Evolutionary conservation across 2,329 filamentous ascomycete genomes (phyloP).

Genomic region (Rachicladosporium sp.): DNA sequence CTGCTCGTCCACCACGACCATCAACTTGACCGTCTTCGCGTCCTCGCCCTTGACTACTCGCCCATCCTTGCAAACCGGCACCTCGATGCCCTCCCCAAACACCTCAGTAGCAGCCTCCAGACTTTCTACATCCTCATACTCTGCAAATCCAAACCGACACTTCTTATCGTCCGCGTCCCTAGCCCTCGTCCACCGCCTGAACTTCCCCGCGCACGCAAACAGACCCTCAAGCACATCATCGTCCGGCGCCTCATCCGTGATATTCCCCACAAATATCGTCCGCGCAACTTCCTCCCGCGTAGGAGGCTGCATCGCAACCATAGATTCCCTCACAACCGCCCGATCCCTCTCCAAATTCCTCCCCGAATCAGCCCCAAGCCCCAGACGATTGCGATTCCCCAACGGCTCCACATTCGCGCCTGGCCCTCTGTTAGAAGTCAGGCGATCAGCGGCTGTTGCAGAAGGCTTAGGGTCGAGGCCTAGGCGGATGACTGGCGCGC

Average conservation of each 20-base stretch:
- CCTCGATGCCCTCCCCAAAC: slow-evolving; percentile 66
- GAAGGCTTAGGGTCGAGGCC: slow-evolving; percentile 52
- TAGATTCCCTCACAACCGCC: slow-evolving; percentile 19
- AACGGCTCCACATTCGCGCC: slow-evolving; percentile 28
- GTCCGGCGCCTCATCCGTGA: slow-evolving; percentile 64
- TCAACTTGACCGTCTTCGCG: slow-evolving; percentile 18
- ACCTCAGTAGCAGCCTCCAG: slow-evolving; percentile 75
- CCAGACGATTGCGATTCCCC: slow-evolving; percentile 41
- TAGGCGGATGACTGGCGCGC: slow-evolving; percentile 86
- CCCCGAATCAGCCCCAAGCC: slow-evolving; percentile 40
- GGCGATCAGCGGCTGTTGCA: slow-evolving; percentile 14
- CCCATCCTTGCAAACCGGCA: slow-evolving; percentile 56
- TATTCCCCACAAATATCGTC: slow-evolving; percentile 79
- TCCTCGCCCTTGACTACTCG: slow-evolving; percentile 28
- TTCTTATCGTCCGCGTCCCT: slow-evolving; percentile 68
- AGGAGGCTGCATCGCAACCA: slow-evolving; percentile 53
- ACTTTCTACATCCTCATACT: slow-evolving; percentile 85
- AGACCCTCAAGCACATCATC: slow-evolving; percentile 72
- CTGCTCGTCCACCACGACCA: slow-evolving; percentile 63
- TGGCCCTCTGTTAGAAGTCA: slow-evolving; percentile 7
- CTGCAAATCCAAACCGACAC: slow-evolving; percentile 84
- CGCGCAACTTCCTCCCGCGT: slow-evolving; percentile 82
- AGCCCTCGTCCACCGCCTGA: slow-evolving; percentile 76
- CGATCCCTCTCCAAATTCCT: slow-evolving; percentile 44
- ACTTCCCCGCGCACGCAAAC: slow-evolving; percentile 56